phyloP scores from a whole-genome alignment of 1,139 yeast species.

The Candida neerlandica region DNA sequence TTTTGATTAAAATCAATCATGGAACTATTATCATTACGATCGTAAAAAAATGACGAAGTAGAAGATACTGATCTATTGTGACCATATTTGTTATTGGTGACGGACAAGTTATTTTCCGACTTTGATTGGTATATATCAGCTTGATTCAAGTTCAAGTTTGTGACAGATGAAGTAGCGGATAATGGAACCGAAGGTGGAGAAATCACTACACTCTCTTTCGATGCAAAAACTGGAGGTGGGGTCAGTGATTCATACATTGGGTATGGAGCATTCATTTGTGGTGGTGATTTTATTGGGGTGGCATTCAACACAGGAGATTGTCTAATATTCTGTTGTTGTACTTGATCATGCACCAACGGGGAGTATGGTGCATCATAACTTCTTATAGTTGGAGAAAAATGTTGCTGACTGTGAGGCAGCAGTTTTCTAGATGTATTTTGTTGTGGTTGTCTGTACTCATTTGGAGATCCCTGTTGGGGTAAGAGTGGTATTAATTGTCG shows the following conservation, averaged over 20 bases:
- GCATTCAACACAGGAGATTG: slow-evolving; percentile 9
- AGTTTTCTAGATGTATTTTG: slow-evolving; percentile 6
- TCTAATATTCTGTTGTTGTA: slow-evolving; percentile 2
- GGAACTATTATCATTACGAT: slow-evolving; percentile 37
- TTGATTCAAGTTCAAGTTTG: slow-evolving; percentile 34
- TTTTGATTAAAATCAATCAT: slow-evolving; percentile 46
- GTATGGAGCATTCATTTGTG: slow-evolving; percentile 16
- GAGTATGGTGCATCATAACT: slow-evolving; percentile 4
- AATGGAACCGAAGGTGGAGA: slow-evolving; percentile 37
- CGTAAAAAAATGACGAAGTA: slow-evolving; percentile 39
- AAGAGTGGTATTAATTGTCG: slow-evolving; percentile 8
- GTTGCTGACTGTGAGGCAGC: slow-evolving; percentile 5
- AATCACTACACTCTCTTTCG: slow-evolving; percentile 17
- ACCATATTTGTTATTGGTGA: slow-evolving; percentile 22
- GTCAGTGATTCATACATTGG: slow-evolving; percentile 22
- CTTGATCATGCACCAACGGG: background rate
- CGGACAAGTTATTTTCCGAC: slow-evolving; percentile 32
- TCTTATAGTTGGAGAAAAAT: slow-evolving; percentile 10
- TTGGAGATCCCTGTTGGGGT: slow-evolving; percentile 3
- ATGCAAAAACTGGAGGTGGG: slow-evolving; percentile 25
- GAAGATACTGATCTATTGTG: slow-evolving; percentile 46
- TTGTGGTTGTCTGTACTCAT: slow-evolving; percentile 4
- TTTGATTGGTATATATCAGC: slow-evolving; percentile 22
- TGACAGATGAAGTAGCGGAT: slow-evolving; percentile 43
- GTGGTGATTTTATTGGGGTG: slow-evolving; percentile 9